Base-by-base conservation (phyloP, 257 asterid species). In the Plantago ovata region DNA sequence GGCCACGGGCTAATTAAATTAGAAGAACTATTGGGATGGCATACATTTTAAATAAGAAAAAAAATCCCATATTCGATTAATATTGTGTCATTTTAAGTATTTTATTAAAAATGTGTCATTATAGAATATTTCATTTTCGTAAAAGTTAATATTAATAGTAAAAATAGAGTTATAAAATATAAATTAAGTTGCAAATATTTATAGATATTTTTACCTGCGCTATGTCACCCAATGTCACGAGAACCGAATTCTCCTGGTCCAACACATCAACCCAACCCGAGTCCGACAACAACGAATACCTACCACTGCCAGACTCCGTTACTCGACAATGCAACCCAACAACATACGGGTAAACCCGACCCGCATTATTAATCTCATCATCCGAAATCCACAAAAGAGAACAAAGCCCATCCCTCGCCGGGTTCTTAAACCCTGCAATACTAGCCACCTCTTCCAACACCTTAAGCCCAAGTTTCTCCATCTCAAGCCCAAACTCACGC, bases 181-280 rank as follows among this genome's bases (percentile, higher is more conserved):
- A 44, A 44, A 44, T 15, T 10, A 41, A 41, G n/a, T 10, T 12
- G n/a, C 16, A 12, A 42, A 41, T 9, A 36, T 10, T 15, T 32
- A 14, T 18, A 21, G 5, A 41, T 9, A 12, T 21, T 15, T 22
- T 55, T 14, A 80, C 96, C 91, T 87, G 93, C 65, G 87, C 89
- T 55, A 87, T 72, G 77, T 87, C 96, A 28, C 96, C 96, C 3
- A 85, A 58, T 3, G 95, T 81, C 52, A 82, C 86, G 51, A 87
- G 61, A 8, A 82, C 71, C 20, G 87, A 79, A 45, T 75, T 86
- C 60, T 67, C 65, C 48, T 63, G 79, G 7, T 84, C 78, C 49
- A 78, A 40, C 21, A 80, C 78, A 7, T 51, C 60, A 61, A 73
- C 81, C 87, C 87, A 80, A 60, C 95, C 95, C 64, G 89, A 72